Evolutionary conservation across 2,329 filamentous ascomycete genomes (phyloP), one percentile per base, ranked within the genome.

Genomic region (Fusarium sp.): DNA sequence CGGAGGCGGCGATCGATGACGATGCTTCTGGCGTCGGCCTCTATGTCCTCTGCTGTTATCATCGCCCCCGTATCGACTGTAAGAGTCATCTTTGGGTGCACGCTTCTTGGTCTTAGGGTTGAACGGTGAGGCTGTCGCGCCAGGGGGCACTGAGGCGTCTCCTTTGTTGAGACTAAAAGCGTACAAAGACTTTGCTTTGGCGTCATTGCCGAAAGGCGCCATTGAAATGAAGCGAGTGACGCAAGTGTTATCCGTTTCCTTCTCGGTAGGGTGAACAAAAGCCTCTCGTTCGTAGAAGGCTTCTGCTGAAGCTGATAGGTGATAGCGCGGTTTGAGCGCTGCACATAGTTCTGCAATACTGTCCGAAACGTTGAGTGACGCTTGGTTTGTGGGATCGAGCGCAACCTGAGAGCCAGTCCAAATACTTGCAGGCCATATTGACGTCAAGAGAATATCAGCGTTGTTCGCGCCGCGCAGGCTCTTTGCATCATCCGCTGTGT

Each of bases 161-260:
- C 89, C 85, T 12, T 87, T 87, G 36, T 93, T 91, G 15, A 98
- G 85, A 4, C 86, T 88, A 79, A 95, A 95, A 11, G 92, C 94
- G 76, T 94, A 95, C 75, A 95, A 86, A 59, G 91, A 89, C 80
- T 95, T 98, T 54, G 93, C 90, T 81, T 97, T 97, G 25, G 85
- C 84, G 0, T 87, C 71, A 76, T 97, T 97, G 62, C 90, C 93
- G 76, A 90, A 95, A 0, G 92, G 87, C 0, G 94, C 95, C 58
- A 98, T 85, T 58, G 94, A 97, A 76, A 98, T 93, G 83, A 99
- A 99, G 22, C 96, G 90, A 3, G 96, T 98, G 14, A 97, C 82
- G 3, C 86, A 83, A 71, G 87, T 87, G 27, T 85, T 82, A 62
- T 91, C 86, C 11, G 80, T 75, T 1, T 83, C 83, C 18, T 82